Evolutionary conservation across 2,329 filamentous ascomycete species (phyloP).

Genomic region (Dactylellina drechsleri): DNA sequence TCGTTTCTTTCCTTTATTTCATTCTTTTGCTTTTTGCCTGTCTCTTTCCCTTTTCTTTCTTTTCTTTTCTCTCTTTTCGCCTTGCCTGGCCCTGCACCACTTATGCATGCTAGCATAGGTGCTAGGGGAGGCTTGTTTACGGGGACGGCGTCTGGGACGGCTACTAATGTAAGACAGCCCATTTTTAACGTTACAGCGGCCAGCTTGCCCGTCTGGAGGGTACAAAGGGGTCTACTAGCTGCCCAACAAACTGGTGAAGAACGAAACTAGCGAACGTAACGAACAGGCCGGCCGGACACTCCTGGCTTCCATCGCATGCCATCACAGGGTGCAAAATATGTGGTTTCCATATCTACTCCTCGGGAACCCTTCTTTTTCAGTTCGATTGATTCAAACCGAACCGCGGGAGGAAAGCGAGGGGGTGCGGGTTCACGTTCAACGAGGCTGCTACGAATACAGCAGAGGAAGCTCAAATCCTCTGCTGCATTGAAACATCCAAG

Average conservation of each 20-base stretch:
- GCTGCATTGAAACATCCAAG: conserved; percentile 39
- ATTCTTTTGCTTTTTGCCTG: conserved; percentile 11
- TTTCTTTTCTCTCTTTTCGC: conserved; percentile 14
- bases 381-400: background rate
- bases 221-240: conserved; percentile 25
- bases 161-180: conserved; percentile 54
- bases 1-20: conserved; percentile 20
- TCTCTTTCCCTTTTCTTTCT: conserved; percentile 9
- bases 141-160: conserved; percentile 42
- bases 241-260: conserved; percentile 26
- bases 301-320: conserved; percentile 22
- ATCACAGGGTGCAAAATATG: conserved; percentile 33
- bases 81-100: conserved; percentile 8
- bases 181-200: conserved; percentile 42
- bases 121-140: conserved; percentile 43
- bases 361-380: background rate
- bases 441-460: background rate
- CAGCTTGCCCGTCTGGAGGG: conserved; percentile 34
- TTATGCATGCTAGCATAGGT: background rate
- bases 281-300: background rate
- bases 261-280: conserved; percentile 5
- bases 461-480: conserved; percentile 26
- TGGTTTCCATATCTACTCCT: background rate
- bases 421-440: background rate
- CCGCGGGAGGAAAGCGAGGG: background rate